phyloP scores from a whole-genome alignment of 202 grass and related monocot genomes.

The Digitaria exilis region DNA sequence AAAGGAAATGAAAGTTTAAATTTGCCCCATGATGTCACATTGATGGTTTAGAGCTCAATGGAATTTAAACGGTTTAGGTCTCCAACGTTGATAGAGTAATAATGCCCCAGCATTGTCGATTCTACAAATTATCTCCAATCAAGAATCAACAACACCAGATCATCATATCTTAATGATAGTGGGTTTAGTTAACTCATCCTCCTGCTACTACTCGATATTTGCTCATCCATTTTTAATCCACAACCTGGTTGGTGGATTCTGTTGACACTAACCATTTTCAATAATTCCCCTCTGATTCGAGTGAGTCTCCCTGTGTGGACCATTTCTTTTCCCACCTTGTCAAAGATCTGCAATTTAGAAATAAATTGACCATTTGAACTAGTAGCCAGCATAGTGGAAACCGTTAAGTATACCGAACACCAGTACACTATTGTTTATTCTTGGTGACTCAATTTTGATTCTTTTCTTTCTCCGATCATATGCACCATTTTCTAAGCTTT shows the following conservation, averaged over 20 bases:
- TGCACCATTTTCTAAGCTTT: background rate
- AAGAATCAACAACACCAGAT: background rate
- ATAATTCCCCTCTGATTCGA: background rate
- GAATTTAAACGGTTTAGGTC: background rate
- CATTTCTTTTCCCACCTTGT: background rate
- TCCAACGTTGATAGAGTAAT: constrained; percentile 2
- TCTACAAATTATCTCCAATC: background rate
- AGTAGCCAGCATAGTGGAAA: background rate
- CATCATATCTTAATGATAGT: background rate
- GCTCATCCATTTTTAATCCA: background rate
- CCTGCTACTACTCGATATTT: background rate
- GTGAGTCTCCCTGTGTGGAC: constrained; percentile 11
- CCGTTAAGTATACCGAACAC: constrained; percentile 27
- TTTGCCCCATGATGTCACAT: background rate
- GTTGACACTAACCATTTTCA: constrained; percentile 20
- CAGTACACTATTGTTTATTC: background rate
- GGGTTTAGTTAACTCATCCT: constrained; percentile 29
- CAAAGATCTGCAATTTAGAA: constrained; percentile 16
- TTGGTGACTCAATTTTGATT: background rate
- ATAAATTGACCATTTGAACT: constrained; percentile 24
- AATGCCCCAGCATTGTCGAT: background rate
- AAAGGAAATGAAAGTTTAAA: background rate
- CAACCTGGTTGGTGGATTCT: constrained; percentile 39
- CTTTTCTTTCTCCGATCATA: background rate
- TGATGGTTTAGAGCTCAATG: background rate